Percentiles rank a stretch among this genome's conserved stretches.
These are phyloP conservation scores for Sporormia fimetaria DNA, from an alignment of 495 filamentous ascomycete species.

Conservation along the genomic window DNA sequence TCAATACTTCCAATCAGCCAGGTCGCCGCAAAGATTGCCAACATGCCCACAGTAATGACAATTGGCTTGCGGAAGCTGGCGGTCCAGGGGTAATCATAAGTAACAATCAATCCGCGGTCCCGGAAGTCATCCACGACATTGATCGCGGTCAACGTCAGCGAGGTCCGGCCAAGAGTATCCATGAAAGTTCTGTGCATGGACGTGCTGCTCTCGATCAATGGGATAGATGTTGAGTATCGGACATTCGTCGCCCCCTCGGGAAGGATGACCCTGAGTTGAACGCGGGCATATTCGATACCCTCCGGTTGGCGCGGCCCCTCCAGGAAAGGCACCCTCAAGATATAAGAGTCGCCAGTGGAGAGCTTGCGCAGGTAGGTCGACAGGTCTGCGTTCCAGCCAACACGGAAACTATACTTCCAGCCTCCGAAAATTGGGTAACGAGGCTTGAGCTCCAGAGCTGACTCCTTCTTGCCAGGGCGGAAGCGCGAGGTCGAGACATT, in stretches of 20 bases:
- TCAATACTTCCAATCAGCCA: slow-evolving; percentile 73
- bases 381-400: slow-evolving; percentile 87
- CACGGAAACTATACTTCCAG: slow-evolving; percentile 93
- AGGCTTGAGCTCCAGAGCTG: slow-evolving; percentile 77
- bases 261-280: slow-evolving; percentile 69
- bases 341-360: slow-evolving; percentile 50
- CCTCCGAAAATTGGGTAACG: slow-evolving; percentile 89
- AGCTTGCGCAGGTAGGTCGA: slow-evolving; percentile 58
- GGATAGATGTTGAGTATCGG: slow-evolving; percentile 51
- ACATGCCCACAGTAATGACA: slow-evolving; percentile 52
- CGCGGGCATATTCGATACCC: slow-evolving; percentile 72
- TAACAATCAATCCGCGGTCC: slow-evolving; percentile 68
- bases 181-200: slow-evolving; percentile 73
- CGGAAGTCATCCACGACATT: slow-evolving; percentile 83
- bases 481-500: slow-evolving; percentile 92
- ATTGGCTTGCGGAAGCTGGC: slow-evolving; percentile 79
- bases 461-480: slow-evolving; percentile 65
- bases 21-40: slow-evolving; percentile 60
- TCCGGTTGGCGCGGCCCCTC: slow-evolving; percentile 80
- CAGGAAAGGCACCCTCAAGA: slow-evolving; percentile 92
- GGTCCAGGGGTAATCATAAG: slow-evolving; percentile 71
- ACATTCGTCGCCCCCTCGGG: slow-evolving; percentile 86
- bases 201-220: slow-evolving; percentile 43
- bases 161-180: slow-evolving; percentile 83
- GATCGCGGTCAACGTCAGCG: slow-evolving; percentile 65